These are phyloP conservation scores for Emericellopsis atlantica DNA, from an alignment of 2,329 filamentous ascomycete species.

Conservation along the genomic window DNA sequence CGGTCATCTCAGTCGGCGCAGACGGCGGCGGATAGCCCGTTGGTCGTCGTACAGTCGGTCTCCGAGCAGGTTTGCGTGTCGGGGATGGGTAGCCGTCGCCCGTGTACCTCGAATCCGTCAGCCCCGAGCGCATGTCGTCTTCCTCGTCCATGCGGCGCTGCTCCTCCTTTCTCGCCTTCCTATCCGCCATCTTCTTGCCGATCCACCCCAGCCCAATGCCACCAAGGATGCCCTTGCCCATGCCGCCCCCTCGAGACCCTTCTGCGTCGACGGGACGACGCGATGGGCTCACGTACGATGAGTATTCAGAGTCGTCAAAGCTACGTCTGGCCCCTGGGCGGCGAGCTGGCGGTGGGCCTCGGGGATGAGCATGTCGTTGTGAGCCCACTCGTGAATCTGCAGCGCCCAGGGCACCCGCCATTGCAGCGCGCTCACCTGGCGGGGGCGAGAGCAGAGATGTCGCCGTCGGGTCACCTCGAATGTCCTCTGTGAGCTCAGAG, in stretches of 20 bases:
- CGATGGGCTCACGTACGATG: conserved; percentile 51
- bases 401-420: conserved; percentile 33
- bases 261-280: conserved; percentile 32
- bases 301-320: conserved; percentile 42
- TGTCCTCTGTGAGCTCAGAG: conserved; percentile 31
- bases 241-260: conserved; percentile 26
- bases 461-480: conserved; percentile 11
- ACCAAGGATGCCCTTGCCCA: conserved; percentile 45
- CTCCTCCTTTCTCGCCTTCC: conserved; percentile 33
- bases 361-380: conserved; percentile 17
- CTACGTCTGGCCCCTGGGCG: conserved; percentile 26
- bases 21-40: conserved; percentile 15
- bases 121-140: conserved; percentile 46
- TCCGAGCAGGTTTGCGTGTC: conserved; percentile 20
- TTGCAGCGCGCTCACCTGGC: conserved; percentile 23
- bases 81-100: conserved; percentile 51
- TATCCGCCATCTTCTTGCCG: conserved; percentile 49
- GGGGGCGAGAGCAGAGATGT: conserved; percentile 34
- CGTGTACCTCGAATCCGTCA: conserved; percentile 51
- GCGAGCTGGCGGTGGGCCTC: conserved; percentile 32
- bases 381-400: conserved; percentile 21
- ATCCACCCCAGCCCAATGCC: conserved; percentile 58
- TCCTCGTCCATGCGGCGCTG: conserved; percentile 30
- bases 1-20: conserved; percentile 16
- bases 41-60: conserved; percentile 16